Evolutionary conservation across 2,329 filamentous ascomycete genomes (phyloP).

Genomic region (Teratosphaeria epicoccoides): DNA sequence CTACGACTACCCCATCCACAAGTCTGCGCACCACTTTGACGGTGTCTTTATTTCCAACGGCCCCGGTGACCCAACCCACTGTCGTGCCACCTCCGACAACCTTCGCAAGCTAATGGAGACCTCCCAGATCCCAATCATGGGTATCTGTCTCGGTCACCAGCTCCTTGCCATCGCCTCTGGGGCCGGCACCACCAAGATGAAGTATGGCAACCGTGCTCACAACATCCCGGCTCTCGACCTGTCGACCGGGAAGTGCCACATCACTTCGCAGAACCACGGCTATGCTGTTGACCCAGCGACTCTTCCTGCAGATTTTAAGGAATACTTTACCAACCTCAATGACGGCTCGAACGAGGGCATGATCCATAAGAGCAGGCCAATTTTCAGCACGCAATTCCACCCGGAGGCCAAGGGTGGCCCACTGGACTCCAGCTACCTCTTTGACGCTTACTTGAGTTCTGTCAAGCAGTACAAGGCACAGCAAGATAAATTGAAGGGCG

Average conservation of each 20-base stretch:
- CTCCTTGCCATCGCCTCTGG: slow-evolving; percentile 82
- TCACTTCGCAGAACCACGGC: slow-evolving; percentile 96
- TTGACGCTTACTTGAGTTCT: slow-evolving; percentile 89
- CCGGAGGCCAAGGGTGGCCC: slow-evolving; percentile 96
- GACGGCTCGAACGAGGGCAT: slow-evolving; percentile 96
- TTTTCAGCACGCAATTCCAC: slow-evolving; percentile 98
- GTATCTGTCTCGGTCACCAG: slow-evolving; percentile 96
- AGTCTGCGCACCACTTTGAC: slow-evolving; percentile 94
- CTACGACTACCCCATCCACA: slow-evolving; percentile 95
- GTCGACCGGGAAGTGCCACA: slow-evolving; percentile 94
- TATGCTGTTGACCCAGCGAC: slow-evolving; percentile 86
- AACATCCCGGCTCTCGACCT: slow-evolving; percentile 94
- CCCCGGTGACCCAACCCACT: slow-evolving; percentile 94
- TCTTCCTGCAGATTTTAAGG: slow-evolving; percentile 78
- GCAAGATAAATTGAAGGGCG: slow-evolving; percentile 56
- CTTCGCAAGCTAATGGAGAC: slow-evolving; percentile 81
- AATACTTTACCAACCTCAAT: slow-evolving; percentile 97
- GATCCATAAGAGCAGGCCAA: slow-evolving; percentile 90
- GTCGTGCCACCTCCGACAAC: slow-evolving; percentile 88
- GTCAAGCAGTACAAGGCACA: slow-evolving; percentile 81
- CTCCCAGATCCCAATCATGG: slow-evolving; percentile 87
- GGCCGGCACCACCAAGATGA: slow-evolving; percentile 88
- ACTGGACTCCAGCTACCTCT: slow-evolving; percentile 89
- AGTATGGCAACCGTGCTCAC: slow-evolving; percentile 97
- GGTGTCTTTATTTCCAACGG: slow-evolving; percentile 99